Evolutionary conservation across 1,284 basidiomycete genomes (phyloP), one percentile per base, ranked within the genome.

Genomic region (Naganishia liquefaciens): DNA sequence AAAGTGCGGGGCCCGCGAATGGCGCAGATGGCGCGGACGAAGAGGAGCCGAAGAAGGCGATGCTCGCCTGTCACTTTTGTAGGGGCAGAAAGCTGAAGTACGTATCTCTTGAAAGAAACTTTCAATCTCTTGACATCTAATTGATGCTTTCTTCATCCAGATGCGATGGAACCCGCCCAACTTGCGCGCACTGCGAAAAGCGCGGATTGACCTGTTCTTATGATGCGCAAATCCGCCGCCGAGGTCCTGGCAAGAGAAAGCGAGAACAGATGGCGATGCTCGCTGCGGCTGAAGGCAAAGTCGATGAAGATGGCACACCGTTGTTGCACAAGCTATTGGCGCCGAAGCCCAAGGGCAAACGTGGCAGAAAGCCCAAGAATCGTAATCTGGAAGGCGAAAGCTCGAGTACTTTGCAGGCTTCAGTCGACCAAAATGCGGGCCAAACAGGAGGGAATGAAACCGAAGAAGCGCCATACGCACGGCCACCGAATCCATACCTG

Each of bases 221-320:
- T 69, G 79, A 80, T 63, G 75, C 76, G 5, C 58, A 68, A 46
- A 77, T 81, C 57, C 76, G 79, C 17, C 75, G 80, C 10, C 75
- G 80, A 50, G 80, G 80, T 21, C 79, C 80, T 10, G 80, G 80
- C 23, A 79, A 78, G 72, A 76, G 77, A 28, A 80, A 79, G 47
- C 80, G 80, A 50, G 61, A 60, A 42, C 51, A 58, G 28, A 30
- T 54, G 42, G 63, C 54, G 19, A 58, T 57, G 25, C 21, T 46
- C 40, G 55, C 37, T 19, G 54, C 63, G 25, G 63, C 54, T 0
- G 54, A 58, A 33, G 49, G 47, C 25, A 37, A 52, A 42, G 21
- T 51, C 37, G 55, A 58, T 17, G 63, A 65, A 33, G 54, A 65
- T 40, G 57, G 57, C 17, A 60, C 57, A 17, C 57, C 57, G n/a